Conservation (phyloP, 768 basidiomycete genomes). For the Auriscalpium microsporum region DNA sequence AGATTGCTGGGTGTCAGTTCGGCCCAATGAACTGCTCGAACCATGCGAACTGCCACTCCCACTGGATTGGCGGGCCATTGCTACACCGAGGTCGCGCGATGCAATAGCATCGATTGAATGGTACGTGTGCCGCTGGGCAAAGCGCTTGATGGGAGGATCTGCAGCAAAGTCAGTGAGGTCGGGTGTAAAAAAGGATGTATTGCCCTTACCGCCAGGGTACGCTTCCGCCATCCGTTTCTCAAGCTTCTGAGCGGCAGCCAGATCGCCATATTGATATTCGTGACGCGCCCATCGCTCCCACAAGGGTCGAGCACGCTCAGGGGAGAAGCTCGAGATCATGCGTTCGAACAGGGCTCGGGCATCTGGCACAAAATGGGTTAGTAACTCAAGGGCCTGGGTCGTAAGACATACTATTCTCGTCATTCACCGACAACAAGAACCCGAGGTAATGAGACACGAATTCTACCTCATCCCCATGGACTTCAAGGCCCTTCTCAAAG, state of each 20-base stretch:
- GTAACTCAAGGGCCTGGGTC: too few species aligned
- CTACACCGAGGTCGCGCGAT: slow-evolving; percentile 78
- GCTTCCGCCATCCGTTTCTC: slow-evolving; percentile 84
- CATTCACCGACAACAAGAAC: slow-evolving; percentile 91
- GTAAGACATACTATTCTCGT: slow-evolving; percentile 68
- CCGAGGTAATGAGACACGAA: slow-evolving; percentile 85
- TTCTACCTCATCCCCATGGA: slow-evolving; percentile 73
- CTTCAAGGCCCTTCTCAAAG: slow-evolving; percentile 87
- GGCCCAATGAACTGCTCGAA: slow-evolving; percentile 10
- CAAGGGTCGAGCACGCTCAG: slow-evolving; percentile 72
- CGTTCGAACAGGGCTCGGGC: slow-evolving; percentile 94
- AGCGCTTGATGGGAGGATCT: slow-evolving; percentile 89
- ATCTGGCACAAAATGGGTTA: slow-evolving; percentile 42
- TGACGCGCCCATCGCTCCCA: slow-evolving; percentile 97
- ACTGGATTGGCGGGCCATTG: slow-evolving; percentile 31
- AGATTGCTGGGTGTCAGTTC: slow-evolving; percentile 14
- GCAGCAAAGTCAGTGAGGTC: neutral
- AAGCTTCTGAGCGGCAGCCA: slow-evolving; percentile 79
- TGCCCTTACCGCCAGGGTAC: slow-evolving; percentile 66
- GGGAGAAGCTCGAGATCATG: slow-evolving; percentile 66
- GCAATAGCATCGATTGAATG: slow-evolving; percentile 84
- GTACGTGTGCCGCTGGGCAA: slow-evolving; percentile 81
- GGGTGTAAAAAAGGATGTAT: neutral
- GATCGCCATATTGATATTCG: slow-evolving; percentile 92
- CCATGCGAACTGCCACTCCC: slow-evolving; percentile 11